Conservation (phyloP, 2,329 filamentous ascomycete genomes). For the Aspergillus aculeatinus region DNA sequence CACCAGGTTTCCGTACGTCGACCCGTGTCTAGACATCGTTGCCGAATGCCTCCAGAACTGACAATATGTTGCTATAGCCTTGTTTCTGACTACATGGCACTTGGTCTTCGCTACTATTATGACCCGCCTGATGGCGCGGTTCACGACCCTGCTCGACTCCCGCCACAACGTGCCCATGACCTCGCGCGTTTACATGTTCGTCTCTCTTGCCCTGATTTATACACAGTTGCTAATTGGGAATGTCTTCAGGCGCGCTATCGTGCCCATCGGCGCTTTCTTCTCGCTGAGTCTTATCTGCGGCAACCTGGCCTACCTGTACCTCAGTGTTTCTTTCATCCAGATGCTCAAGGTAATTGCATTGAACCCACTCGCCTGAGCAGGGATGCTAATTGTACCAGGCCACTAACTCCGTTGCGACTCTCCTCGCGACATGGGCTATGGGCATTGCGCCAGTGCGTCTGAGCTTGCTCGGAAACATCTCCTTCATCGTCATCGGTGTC, state of each 20-base stretch:
- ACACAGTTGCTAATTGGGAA: neutral
- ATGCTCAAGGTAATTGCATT: slow-evolving; percentile 78
- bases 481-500: slow-evolving; percentile 89
- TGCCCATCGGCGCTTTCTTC: slow-evolving; percentile 95
- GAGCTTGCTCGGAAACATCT: slow-evolving; percentile 85
- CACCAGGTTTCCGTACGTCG: slow-evolving; percentile 47
- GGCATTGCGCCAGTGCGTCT: slow-evolving; percentile 78
- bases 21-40: neutral
- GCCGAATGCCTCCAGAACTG: neutral
- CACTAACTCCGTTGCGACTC: slow-evolving; percentile 87
- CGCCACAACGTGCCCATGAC: slow-evolving; percentile 97
- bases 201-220: neutral
- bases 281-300: slow-evolving; percentile 93
- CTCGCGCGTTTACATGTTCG: slow-evolving; percentile 73
- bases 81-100: slow-evolving; percentile 89
- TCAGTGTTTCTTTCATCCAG: slow-evolving; percentile 96
- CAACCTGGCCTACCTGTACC: slow-evolving; percentile 92
- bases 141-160: slow-evolving; percentile 83
- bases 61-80: slow-evolving; percentile 33
- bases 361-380: slow-evolving; percentile 22
- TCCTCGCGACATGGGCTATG: slow-evolving; percentile 82
- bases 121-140: slow-evolving; percentile 88
- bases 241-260: slow-evolving; percentile 66
- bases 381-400: slow-evolving; percentile 55
- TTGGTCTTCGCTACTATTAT: slow-evolving; percentile 86